Conservation (phyloP, 2,329 filamentous ascomycete genomes). For the Beauveria sp. region DNA sequence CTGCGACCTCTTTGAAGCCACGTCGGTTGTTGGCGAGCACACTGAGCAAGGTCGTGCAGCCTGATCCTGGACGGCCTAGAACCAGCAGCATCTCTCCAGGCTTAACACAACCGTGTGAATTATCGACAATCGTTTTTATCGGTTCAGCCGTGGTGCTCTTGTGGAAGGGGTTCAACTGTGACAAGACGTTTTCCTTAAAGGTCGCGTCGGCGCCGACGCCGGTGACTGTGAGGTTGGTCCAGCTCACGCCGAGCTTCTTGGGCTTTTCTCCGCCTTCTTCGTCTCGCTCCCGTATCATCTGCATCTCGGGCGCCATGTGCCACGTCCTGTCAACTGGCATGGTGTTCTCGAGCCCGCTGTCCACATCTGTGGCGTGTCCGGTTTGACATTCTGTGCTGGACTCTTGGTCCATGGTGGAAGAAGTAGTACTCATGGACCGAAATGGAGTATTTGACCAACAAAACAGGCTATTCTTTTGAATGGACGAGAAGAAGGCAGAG, state of each 20-base stretch:
- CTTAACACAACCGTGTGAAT: conserved; percentile 26
- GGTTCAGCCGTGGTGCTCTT: too few species aligned
- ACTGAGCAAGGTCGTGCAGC: conserved; percentile 63
- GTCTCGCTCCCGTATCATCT: too few species aligned
- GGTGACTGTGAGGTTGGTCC: not conserved
- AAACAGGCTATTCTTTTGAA: too few species aligned
- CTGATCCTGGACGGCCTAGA: conserved; percentile 66
- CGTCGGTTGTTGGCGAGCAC: conserved; percentile 58
- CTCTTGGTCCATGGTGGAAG: too few species aligned
- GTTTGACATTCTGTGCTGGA: too few species aligned
- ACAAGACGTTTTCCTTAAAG: not conserved
- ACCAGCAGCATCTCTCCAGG: conserved; percentile 88
- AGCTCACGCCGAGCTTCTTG: not conserved
- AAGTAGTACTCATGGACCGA: too few species aligned
- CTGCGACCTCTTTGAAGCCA: conserved; percentile 28
- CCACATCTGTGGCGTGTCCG: too few species aligned
- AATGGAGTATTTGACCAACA: too few species aligned
- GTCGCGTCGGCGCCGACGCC: not conserved
- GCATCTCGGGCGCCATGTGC: too few species aligned
- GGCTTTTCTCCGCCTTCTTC: not conserved
- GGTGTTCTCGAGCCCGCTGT: too few species aligned
- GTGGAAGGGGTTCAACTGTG: not conserved
- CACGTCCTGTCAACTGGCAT: too few species aligned
- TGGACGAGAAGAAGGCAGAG: too few species aligned
- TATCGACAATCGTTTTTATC: not conserved